Evolutionary conservation across 495 filamentous ascomycete genomes (phyloP).

Genomic region (Sabuloglossum arenarium): DNA sequence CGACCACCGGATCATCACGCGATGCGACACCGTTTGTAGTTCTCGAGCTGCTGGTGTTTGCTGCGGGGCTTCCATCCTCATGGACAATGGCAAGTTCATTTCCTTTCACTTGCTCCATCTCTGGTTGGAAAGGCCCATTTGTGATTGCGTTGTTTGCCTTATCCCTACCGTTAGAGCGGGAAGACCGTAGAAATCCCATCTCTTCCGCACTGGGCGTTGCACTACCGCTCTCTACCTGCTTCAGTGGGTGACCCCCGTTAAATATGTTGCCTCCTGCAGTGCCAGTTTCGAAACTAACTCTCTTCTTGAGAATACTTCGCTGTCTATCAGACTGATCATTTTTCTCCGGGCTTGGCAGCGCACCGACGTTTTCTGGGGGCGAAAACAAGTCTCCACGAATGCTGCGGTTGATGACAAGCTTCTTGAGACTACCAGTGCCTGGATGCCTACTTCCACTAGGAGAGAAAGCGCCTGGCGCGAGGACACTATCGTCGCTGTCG

Average conservation of each 20-base stretch:
- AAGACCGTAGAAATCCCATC: conserved; percentile 41
- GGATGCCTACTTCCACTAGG: conserved; percentile 39
- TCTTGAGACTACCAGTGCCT: conserved; percentile 53
- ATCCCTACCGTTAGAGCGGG: conserved; percentile 5
- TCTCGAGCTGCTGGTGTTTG: conserved; percentile 15
- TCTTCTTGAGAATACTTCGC: conserved; percentile 41
- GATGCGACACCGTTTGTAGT: conserved; percentile 17
- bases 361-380: background rate
- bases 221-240: conserved; percentile 19
- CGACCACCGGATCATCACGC: conserved; percentile 34
- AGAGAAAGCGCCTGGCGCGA: conserved; percentile 72
- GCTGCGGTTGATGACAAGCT: conserved; percentile 71
- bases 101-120: conserved; percentile 52
- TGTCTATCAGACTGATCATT: conserved; percentile 15
- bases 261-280: conserved; percentile 15
- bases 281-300: conserved; percentile 70
- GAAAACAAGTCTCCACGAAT: conserved; percentile 58
- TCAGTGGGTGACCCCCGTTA: conserved; percentile 22
- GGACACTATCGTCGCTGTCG: conserved; percentile 54
- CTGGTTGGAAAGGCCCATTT: conserved; percentile 25
- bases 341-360: conserved; percentile 22
- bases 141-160: conserved; percentile 15
- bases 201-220: conserved; percentile 41
- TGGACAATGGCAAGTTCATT: conserved; percentile 64
- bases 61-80: conserved; percentile 33